A percentile compares a stretch with the other conserved stretches of the same genome.
These are phyloP conservation scores for Solioccasus polychromus DNA, from an alignment of 768 basidiomycete genomes.

Conservation along the genomic window DNA sequence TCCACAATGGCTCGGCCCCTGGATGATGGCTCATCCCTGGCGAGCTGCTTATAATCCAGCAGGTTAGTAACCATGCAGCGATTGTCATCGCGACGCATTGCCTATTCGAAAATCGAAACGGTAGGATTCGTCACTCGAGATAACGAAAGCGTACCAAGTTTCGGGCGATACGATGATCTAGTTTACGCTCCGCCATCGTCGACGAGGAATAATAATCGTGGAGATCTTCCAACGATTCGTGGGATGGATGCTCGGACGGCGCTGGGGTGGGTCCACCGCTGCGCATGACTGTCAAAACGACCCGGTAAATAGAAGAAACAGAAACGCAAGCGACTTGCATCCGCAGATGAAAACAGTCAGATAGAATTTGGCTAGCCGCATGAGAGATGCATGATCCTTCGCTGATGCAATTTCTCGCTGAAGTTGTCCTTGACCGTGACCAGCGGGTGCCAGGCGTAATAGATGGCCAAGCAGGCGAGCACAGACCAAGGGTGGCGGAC, in stretches of 20 bases:
- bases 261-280: neutral
- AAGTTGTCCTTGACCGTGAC: neutral
- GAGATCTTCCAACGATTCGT: neutral
- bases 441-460: neutral
- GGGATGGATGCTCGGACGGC: neutral
- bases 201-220: neutral
- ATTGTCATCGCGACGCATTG: neutral
- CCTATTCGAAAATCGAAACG: neutral
- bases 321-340: neutral
- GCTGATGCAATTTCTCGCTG: neutral
- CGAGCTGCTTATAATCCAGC: neutral
- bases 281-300: neutral
- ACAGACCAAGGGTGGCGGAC: neutral
- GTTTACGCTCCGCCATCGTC: neutral
- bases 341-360: neutral
- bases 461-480: slow-evolving; percentile 1
- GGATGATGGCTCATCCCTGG: no score
- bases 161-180: neutral
- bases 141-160: neutral
- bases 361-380: neutral
- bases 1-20: neutral
- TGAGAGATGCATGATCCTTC: neutral
- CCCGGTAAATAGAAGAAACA: neutral
- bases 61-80: neutral
- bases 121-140: no score